Conservation (phyloP, 257 asterid genomes). For the Salvia rosmarinus region DNA sequence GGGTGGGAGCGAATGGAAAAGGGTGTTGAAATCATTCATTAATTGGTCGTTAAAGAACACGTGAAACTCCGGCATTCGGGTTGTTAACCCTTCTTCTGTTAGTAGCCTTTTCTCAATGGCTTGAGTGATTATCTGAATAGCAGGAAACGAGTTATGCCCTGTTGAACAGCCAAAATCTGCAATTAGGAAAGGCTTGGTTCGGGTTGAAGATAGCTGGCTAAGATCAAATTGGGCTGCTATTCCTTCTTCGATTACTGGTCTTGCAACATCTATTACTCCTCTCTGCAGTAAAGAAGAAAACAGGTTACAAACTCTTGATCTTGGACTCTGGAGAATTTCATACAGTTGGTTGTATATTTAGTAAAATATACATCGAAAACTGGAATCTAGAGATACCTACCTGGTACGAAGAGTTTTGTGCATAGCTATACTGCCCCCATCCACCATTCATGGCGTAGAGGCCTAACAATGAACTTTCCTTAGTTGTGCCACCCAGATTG, state of each 20-base stretch:
- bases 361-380: background rate
- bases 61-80: conserved; percentile 40
- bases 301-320: conserved; percentile 9
- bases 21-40: conserved; percentile 54
- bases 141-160: conserved; percentile 55
- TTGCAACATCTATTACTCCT: conserved; percentile 42
- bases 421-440: conserved; percentile 43
- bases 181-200: conserved; percentile 24
- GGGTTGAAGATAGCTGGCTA: conserved; percentile 16
- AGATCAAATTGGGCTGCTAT: conserved; percentile 35
- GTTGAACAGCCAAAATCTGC: conserved; percentile 65
- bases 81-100: background rate
- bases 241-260: conserved; percentile 39
- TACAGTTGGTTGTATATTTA: too few species aligned
- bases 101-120: conserved; percentile 35
- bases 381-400: conserved; percentile 21
- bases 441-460: conserved; percentile 56
- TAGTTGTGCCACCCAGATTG: conserved; percentile 10
- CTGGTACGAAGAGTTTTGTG: conserved; percentile 55
- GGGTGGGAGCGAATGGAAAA: conserved; percentile 46
- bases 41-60: conserved; percentile 53
- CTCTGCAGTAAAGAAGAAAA: conserved; percentile 35
- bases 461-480: conserved; percentile 25
- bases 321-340: too few species aligned
- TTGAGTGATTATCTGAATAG: conserved; percentile 44